These are phyloP conservation scores for Sequoia sempervirens DNA, from an alignment of 75 land plant genomes.

Conservation along the genomic window DNA sequence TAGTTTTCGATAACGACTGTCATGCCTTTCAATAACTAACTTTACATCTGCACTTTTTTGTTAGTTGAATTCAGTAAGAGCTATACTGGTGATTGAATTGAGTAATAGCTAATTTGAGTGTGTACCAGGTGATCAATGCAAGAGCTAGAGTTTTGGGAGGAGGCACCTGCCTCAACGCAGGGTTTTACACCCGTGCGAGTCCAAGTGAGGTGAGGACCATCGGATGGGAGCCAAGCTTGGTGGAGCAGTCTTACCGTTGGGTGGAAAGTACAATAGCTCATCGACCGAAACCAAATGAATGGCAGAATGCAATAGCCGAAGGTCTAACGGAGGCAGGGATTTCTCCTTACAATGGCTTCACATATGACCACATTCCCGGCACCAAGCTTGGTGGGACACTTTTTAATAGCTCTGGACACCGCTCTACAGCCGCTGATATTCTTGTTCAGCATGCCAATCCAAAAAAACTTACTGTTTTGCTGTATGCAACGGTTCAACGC, in stretches of 20 bases:
- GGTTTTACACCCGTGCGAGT: conserved; percentile 77
- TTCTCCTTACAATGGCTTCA: conserved; percentile 20
- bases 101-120: background rate
- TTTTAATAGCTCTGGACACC: conserved; percentile 26
- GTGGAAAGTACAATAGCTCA: conserved; percentile 59
- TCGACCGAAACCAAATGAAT: conserved; percentile 34
- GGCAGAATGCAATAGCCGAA: conserved; percentile 53
- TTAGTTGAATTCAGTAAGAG: too few species aligned
- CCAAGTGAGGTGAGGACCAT: conserved; percentile 30
- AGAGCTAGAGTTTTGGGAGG: too few species aligned
- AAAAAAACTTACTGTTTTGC: too few species aligned
- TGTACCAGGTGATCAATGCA: conserved; percentile 38
- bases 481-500: conserved; percentile 3
- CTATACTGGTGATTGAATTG: too few species aligned
- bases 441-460: too few species aligned
- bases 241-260: conserved; percentile 69
- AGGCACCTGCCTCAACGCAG: conserved; percentile 9
- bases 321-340: conserved; percentile 61
- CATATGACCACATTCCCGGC: conserved; percentile 69
- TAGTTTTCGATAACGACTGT: too few species aligned
- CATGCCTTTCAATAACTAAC: too few species aligned
- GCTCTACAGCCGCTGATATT: conserved; percentile 37
- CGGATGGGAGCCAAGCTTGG: conserved; percentile 18
- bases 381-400: conserved; percentile 61
- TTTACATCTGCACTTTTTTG: too few species aligned